Base-by-base conservation (phyloP, 208 protist genomes). In the Crithidia fasciculata region DNA sequence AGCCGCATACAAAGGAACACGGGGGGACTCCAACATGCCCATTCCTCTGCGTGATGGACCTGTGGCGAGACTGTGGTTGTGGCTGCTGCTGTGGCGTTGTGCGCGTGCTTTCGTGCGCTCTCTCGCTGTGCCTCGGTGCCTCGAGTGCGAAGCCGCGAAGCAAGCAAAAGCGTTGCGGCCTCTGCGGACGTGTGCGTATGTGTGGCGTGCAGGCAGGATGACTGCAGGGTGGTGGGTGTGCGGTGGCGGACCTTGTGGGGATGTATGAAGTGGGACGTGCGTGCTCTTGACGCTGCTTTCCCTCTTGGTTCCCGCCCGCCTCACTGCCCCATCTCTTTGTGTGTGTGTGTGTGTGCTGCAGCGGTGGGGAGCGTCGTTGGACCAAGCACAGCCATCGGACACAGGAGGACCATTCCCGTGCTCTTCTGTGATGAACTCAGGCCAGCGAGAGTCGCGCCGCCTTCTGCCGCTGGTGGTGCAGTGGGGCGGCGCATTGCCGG, bases 21-120 rank as follows among this genome's bases (percentile, higher is more conserved):
- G 61, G 61, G 45, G 47, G 61, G 47, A 55, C 45, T 55, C 45
- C 50, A 66, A 66, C 54, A 54, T 28, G 54, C 44, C 36, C 67
- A 72, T 72, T 59, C 55, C 67, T 62, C 58, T 18, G 36, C 67
- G 52, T 72, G 67, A 72, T 72, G 67, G 67, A 72, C 40, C 57
- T 74, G 49, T 41, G 53, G 44, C 58, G 54, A 63, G 68, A 54
- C 12, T 19, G 9, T 56, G 52, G 52, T 3, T 19, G 9, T 56
- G 52, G 52, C 52, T 41, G 16, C 8, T 19, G 52, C 10, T 8
- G 52, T 56, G 52, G n/a, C 18, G 52, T 19, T 8, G 52, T n/a
- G 39, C 7, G 55, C 2, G 39, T 15, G 37, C n/a, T 28, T 28
- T 28, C 28, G 28, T 28, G 28, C 28, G 28, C 28, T 28, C 28